Conservation (phyloP, 1,284 basidiomycete species). For the Malassezia obtusa region DNA sequence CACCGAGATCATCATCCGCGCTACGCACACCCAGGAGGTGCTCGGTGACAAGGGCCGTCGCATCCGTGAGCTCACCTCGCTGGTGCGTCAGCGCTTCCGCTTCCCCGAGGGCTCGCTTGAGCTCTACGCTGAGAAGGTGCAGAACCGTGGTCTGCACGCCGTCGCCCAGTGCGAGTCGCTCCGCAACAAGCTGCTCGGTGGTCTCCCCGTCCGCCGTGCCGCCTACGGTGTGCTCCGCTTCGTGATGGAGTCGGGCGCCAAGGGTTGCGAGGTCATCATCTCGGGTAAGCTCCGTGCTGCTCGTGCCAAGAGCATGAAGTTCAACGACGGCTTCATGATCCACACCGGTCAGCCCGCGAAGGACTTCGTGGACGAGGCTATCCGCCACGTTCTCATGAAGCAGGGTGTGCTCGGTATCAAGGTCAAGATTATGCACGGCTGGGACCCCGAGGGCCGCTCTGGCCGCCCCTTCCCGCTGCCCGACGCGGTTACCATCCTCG, state of each 20-base stretch:
- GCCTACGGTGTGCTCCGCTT: constrained; percentile 99
- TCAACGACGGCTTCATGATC: constrained; percentile 99
- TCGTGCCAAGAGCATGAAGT: constrained; percentile 99
- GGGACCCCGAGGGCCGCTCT: constrained; percentile 70
- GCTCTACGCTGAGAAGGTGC: constrained; percentile 99
- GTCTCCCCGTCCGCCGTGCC: constrained; percentile 95
- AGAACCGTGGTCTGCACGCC: constrained; percentile 95
- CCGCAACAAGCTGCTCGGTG: constrained; percentile 97
- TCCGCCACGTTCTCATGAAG: constrained; percentile 93
- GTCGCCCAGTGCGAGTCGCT: constrained; percentile 98
- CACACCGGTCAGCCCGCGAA: constrained; percentile 97
- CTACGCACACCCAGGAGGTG: constrained; percentile 99
- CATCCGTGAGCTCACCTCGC: constrained; percentile 94
- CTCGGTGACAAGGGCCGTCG: constrained; percentile 99
- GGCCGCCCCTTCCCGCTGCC: constrained; percentile 83
- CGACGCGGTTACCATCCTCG: constrained; percentile 82
- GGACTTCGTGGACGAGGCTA: constrained; percentile 96
- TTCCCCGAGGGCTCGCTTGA: constrained; percentile 97
- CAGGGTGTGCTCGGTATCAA: constrained; percentile 99
- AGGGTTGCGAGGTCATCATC: constrained; percentile 99
- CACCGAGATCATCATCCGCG: constrained; percentile 99
- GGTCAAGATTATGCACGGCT: constrained; percentile 99
- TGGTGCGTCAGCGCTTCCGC: constrained; percentile 99
- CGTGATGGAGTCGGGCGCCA: constrained; percentile 99
- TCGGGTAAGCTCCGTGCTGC: constrained; percentile 99